A percentile compares a stretch with the other conserved stretches of the same genome.
phyloP scores from a whole-genome alignment of 176 grass and related monocot genomes.

The Dendrocalamus sinicus region DNA sequence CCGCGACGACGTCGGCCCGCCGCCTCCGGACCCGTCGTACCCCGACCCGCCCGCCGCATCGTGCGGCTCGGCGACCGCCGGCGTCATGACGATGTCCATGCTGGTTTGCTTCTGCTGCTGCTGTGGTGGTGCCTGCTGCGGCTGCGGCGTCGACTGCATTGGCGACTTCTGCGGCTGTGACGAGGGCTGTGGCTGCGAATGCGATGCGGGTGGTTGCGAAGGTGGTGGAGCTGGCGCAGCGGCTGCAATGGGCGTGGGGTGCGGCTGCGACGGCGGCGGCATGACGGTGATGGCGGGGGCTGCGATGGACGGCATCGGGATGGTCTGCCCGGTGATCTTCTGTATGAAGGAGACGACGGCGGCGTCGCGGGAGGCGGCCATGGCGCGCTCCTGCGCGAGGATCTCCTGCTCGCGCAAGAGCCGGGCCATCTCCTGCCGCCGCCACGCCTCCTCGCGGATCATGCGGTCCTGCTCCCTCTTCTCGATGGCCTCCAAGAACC shows the following conservation, averaged over 20 bases:
- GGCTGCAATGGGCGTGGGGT: conserved; percentile 1
- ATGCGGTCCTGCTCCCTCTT: conserved; percentile 93
- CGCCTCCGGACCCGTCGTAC: conserved; percentile 52
- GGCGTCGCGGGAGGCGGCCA: conserved; percentile 86
- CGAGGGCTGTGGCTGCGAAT: conserved; percentile 36
- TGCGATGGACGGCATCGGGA: conserved; percentile 64
- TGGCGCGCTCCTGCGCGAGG: conserved; percentile 77
- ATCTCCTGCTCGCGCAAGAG: conserved; percentile 89
- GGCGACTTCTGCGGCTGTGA: conserved; percentile 42
- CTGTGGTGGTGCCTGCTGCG: conserved; percentile 9
- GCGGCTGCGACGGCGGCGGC: conserved; percentile 38
- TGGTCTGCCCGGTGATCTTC: conserved; percentile 87
- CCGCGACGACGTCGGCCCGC: conserved; percentile 64
- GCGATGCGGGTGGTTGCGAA: conserved; percentile 2
- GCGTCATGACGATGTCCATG: conserved; percentile 55
- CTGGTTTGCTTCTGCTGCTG: conserved; percentile 42
- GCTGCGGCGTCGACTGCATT: conserved; percentile 26
- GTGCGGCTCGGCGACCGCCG: conserved; percentile 27
- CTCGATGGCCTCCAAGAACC: conserved; percentile 88
- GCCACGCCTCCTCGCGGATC: conserved; percentile 97
- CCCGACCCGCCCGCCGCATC: conserved; percentile 30
- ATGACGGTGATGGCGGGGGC: conserved; percentile 52
- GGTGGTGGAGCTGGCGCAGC: conserved; percentile 17
- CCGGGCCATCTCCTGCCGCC: conserved; percentile 87
- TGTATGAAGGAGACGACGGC: conserved; percentile 93